A percentile compares a stretch with the other conserved stretches of the same genome.
Evolutionary conservation across 2,329 filamentous ascomycete species (phyloP).

Genomic region (Leptographium wingfieldii): DNA sequence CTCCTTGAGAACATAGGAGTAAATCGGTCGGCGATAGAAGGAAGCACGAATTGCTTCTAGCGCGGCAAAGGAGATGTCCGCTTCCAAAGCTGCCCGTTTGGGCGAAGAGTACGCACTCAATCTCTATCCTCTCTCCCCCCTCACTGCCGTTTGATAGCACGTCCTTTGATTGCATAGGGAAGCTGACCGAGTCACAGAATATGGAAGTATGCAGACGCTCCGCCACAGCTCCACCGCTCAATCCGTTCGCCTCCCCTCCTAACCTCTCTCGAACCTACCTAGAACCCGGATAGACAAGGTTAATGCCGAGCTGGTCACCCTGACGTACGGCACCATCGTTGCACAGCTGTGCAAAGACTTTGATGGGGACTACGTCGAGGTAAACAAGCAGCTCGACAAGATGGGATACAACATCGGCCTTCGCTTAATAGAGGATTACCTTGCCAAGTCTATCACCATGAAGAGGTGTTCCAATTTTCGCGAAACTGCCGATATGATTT

Average conservation of each 20-base stretch:
- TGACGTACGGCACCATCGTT: conserved; percentile 96
- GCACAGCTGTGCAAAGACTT: conserved; percentile 95
- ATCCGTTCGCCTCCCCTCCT: neutral
- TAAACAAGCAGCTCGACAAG: conserved; percentile 95
- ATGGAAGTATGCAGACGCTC: conserved; percentile 66
- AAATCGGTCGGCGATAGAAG: neutral
- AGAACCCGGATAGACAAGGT: conserved; percentile 96
- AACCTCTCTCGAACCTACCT: conserved; percentile 3
- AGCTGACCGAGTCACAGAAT: conserved; percentile 42
- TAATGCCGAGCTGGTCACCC: conserved; percentile 90
- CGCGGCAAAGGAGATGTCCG: conserved; percentile 32
- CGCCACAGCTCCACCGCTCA: neutral
- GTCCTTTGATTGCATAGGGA: conserved; percentile 17
- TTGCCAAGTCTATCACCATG: conserved; percentile 85
- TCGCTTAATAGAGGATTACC: conserved; percentile 90
- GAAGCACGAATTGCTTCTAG: neutral
- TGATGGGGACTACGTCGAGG: conserved; percentile 83
- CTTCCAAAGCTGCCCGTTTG: conserved; percentile 47
- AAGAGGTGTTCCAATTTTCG: conserved; percentile 84
- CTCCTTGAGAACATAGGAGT: neutral
- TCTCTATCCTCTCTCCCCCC: neutral
- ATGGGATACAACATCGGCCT: conserved; percentile 99
- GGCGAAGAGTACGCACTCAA: conserved; percentile 45
- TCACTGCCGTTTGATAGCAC: neutral
- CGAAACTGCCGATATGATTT: conserved; percentile 93